Evolutionary conservation across 2,329 filamentous ascomycete genomes (phyloP).

Genomic region (Waltergamsia citrina): DNA sequence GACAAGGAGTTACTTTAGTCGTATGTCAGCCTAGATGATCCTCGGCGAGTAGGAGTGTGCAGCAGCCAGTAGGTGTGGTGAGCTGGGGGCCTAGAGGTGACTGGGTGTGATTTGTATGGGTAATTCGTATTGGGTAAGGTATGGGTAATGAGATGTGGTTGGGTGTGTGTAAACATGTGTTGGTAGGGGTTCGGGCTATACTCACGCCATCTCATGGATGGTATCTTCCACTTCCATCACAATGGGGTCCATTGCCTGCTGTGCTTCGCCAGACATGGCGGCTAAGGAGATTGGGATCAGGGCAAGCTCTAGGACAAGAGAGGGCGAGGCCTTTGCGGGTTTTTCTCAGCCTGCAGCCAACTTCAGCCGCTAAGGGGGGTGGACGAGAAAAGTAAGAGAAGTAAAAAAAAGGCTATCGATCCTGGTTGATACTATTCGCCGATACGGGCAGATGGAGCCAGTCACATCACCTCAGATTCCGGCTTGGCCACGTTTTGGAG

Average conservation of each 20-base stretch:
- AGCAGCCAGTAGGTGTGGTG: no score
- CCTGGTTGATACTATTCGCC: no score
- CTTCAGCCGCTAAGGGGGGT: background rate
- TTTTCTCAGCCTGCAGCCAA: no score
- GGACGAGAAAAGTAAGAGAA: background rate
- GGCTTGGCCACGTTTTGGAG: background rate
- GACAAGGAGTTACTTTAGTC: constrained; percentile 1
- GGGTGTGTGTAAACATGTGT: no score
- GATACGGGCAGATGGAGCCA: background rate
- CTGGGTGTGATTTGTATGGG: no score
- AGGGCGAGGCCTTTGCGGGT: background rate
- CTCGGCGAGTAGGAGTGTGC: no score
- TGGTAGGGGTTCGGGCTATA: background rate
- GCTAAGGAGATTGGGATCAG: no score
- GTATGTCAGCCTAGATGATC: no score
- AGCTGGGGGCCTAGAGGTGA: no score
- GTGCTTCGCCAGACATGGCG: background rate
- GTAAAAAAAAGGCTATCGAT: background rate
- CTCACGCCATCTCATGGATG: constrained; percentile 6
- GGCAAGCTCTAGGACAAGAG: background rate
- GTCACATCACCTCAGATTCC: background rate
- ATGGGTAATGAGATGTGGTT: no score
- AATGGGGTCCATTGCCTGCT: constrained; percentile 3
- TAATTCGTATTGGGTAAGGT: background rate
- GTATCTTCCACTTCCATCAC: constrained; percentile 4